phyloP scores from a whole-genome alignment of 441 rosid genomes.

The Adansonia gregorii region DNA sequence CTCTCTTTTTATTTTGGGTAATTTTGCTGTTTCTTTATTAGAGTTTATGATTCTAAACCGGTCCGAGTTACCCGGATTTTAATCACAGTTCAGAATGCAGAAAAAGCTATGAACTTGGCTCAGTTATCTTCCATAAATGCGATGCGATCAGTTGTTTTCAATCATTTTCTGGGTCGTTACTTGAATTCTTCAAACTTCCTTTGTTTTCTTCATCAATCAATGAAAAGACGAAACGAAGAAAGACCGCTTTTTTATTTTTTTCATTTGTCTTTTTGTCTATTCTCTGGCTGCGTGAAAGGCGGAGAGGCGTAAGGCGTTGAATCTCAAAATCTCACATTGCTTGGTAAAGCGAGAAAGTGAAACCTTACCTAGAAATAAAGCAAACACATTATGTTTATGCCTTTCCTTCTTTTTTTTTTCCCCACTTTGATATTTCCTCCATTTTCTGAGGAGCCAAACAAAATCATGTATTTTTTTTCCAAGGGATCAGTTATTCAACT shows the following conservation, averaged over 20 bases:
- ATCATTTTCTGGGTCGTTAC: not conserved
- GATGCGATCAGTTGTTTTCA: not conserved
- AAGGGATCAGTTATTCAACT: constrained; percentile 33
- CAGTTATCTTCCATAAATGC: not conserved
- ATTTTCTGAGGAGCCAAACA: constrained; percentile 35
- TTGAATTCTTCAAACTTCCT: not conserved
- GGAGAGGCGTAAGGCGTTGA: not conserved
- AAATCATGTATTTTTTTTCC: constrained; percentile 24
- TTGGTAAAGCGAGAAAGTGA: constrained; percentile 16
- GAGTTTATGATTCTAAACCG: not conserved
- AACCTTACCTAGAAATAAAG: not conserved
- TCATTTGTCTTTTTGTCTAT: not conserved
- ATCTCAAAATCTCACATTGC: not conserved
- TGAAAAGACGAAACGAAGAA: not conserved
- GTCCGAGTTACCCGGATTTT: not conserved
- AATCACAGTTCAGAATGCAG: not conserved
- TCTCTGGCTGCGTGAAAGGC: not conserved
- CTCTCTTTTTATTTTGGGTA: not conserved
- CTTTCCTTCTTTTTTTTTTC: not conserved
- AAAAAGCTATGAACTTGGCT: not conserved
- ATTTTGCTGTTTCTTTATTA: not conserved
- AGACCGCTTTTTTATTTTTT: not conserved
- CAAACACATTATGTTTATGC: not conserved
- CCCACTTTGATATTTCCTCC: constrained; percentile 4
- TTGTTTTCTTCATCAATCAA: constrained; percentile 1